A percentile compares a stretch with the other conserved stretches of the same genome.
phyloP scores from a whole-genome alignment of 2,329 filamentous ascomycete genomes.

The Colletotrichum tropicale region DNA sequence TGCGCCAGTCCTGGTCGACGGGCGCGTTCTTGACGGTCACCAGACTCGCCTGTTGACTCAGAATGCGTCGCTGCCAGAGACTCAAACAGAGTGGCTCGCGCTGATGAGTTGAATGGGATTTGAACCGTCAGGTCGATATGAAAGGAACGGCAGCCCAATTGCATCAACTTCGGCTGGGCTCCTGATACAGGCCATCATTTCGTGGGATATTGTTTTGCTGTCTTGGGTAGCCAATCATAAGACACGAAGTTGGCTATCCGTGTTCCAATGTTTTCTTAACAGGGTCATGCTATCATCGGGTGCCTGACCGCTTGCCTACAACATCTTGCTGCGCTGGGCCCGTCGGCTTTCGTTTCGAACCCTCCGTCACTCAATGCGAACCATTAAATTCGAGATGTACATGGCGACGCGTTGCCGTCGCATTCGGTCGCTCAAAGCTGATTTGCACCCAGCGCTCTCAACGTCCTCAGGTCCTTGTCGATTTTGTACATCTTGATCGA shows the following conservation, averaged over 20 bases:
- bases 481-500: background rate
- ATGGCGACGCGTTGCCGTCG: background rate
- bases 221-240: background rate
- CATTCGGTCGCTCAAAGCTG: background rate
- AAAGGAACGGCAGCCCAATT: background rate
- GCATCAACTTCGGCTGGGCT: background rate
- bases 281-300: background rate
- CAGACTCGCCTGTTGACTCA: background rate
- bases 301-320: background rate
- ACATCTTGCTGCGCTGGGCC: background rate
- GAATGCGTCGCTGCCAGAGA: background rate
- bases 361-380: background rate
- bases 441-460: background rate
- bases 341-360: background rate
- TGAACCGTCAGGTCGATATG: background rate
- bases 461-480: background rate
- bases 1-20: background rate
- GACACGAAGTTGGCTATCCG: background rate
- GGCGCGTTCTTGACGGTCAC: background rate
- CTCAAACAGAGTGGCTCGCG: background rate
- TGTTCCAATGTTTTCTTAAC: slow-evolving; percentile 3
- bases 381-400: background rate
- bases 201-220: slow-evolving; percentile 14
- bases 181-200: slow-evolving; percentile 17
- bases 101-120: background rate